These are phyloP conservation scores for Massospora cicadina DNA, from an alignment of 371 early-diverging fungal genomes.

Conservation along the genomic window DNA sequence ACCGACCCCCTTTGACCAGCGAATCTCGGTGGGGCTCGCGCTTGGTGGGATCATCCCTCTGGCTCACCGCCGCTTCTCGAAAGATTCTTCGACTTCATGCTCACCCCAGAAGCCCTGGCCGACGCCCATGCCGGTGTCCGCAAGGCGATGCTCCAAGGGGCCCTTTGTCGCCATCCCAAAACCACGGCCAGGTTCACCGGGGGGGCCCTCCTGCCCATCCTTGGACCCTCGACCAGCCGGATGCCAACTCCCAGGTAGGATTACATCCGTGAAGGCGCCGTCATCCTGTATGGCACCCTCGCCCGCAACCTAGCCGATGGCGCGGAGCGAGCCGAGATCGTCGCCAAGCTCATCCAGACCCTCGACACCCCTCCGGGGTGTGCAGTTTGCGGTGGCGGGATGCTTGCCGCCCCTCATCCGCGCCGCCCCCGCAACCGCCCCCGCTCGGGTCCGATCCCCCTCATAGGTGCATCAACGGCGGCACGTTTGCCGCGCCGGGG, in stretches of 20 bases:
- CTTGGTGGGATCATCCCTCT: conserved; percentile 48
- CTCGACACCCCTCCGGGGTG: conserved; percentile 89
- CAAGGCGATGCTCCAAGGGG: conserved; percentile 70
- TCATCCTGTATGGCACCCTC: conserved; percentile 79
- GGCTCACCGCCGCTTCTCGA: conserved; percentile 29
- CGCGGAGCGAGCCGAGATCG: conserved; percentile 53
- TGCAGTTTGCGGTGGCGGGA: conserved; percentile 84
- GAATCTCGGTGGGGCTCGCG: conserved; percentile 61
- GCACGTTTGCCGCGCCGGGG: conserved; percentile 83
- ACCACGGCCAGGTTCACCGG: conserved; percentile 53
- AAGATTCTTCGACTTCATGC: conserved; percentile 55
- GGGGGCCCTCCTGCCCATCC: conserved; percentile 43
- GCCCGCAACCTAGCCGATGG: conserved; percentile 64
- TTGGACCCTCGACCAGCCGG: conserved; percentile 46
- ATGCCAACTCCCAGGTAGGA: conserved; percentile 47
- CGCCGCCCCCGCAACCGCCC: conserved; percentile 37
- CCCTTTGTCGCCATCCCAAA: conserved; percentile 53
- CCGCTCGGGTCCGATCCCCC: conserved; percentile 43
- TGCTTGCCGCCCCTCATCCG: conserved; percentile 88
- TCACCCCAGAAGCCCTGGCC: conserved; percentile 65
- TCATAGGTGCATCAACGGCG: conserved; percentile 43
- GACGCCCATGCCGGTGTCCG: conserved; percentile 69
- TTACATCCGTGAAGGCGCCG: conserved; percentile 70
- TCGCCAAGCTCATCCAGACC: conserved; percentile 72
- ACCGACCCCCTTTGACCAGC: conserved; percentile 53